Evolutionary conservation across 805 yeast genomes (phyloP), one percentile per base, ranked within the genome.

Genomic region (Candida insectalens): DNA sequence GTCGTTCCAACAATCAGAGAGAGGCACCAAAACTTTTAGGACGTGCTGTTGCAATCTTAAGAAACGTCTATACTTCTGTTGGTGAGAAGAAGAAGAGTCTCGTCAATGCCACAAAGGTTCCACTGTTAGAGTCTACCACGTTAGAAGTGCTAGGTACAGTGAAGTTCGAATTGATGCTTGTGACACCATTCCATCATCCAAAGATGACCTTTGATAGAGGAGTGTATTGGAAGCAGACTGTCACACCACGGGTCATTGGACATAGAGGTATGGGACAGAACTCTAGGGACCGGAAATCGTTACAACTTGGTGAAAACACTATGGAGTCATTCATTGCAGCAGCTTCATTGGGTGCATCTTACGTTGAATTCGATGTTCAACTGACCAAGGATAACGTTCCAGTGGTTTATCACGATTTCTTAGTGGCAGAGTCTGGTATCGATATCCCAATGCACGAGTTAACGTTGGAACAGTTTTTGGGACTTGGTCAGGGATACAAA

Each of bases 331-430:
- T 89, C 48, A 82, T 89, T 51, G 94, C 95, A 9, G 97, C 97
- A 0, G 95, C 96, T 0, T 85, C 94, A 2, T 63, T 89, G 43
- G 97, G 97, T 27, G 97, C 97, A 1, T 80, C 94, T 3, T 89
- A 89, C 50, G 96, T 89, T 34, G 97, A 89, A 58, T 89, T 89
- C 53, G 97, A 89, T 57, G 97, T 89, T 30, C 97, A 89, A 53
- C 63, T 89, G 45, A 89, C 97, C 12, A 85, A 87, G 51, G 97
- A 89, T 55, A 66, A 67, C 43, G 77, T 84, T 8, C 96, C 97
- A 3, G 97, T 89, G 5, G 82, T 89, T 19, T 89, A 89, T 50
- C 97, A 89, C 55, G 97, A 89, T 53, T 89, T 89, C 51, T 55
- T 84, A 28, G 96, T 89, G 32, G 94, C 95, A 2, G 97, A 89